Percentiles rank a stretch among this genome's conserved stretches.
phyloP scores from a whole-genome alignment of 768 basidiomycete species.

The Lentinula lateritia region DNA sequence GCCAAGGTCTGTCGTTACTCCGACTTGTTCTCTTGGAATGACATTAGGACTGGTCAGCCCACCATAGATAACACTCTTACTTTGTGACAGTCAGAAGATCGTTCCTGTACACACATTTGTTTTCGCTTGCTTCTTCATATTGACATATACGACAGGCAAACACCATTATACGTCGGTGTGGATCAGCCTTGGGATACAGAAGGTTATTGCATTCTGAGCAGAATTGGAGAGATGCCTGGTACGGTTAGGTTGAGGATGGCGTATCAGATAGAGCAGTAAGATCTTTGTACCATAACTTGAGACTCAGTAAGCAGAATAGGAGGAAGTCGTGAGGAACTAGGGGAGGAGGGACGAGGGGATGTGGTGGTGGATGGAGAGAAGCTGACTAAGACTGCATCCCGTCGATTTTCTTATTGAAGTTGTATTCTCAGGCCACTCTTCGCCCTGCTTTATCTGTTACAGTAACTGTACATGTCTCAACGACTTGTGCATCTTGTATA shows the following conservation, averaged over 20 bases:
- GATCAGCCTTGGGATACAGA: constrained; percentile 89
- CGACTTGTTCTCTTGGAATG: constrained; percentile 76
- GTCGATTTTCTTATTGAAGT: too few relatives aligned
- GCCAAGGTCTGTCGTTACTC: constrained; percentile 84
- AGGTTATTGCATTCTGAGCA: constrained; percentile 95
- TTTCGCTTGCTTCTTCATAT: constrained; percentile 80
- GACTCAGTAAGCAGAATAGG: not conserved
- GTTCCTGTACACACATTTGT: constrained; percentile 89
- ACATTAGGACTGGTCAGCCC: not conserved
- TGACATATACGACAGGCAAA: constrained; percentile 89
- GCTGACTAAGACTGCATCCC: not conserved
- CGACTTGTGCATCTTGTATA: constrained; percentile 45
- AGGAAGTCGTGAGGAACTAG: too few relatives aligned
- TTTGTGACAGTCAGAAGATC: constrained; percentile 91
- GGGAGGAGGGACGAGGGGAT: too few relatives aligned
- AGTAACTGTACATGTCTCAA: not conserved
- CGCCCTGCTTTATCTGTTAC: too few relatives aligned
- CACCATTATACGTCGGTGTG: constrained; percentile 76
- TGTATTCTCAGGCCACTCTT: too few relatives aligned
- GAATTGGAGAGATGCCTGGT: constrained; percentile 82
- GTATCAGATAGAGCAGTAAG: not conserved
- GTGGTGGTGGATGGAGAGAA: not conserved
- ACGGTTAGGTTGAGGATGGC: not conserved
- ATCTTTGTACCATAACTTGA: not conserved
- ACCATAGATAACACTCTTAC: constrained; percentile 29